phyloP scores from a whole-genome alignment of 495 filamentous ascomycete species.

The Xanthoparmelia taractica region DNA sequence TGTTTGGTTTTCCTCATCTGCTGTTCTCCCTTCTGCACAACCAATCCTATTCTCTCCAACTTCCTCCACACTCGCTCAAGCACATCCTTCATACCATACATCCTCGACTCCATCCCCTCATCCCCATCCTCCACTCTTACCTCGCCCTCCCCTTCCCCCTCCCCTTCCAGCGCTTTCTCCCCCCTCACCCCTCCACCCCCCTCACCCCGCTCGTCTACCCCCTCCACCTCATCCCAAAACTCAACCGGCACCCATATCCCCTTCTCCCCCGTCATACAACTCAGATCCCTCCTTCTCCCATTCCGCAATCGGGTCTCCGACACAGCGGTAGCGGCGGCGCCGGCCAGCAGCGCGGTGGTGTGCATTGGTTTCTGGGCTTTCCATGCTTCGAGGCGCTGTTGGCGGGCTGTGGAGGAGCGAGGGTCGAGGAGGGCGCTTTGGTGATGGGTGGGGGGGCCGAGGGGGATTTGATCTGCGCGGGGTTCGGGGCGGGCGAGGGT shows the following conservation, averaged over 20 bases:
- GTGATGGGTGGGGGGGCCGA: neutral
- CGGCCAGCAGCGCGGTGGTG: conserved; percentile 23
- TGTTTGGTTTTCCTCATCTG: neutral
- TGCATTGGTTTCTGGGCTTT: conserved; percentile 21
- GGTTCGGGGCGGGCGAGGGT: conserved; percentile 1
- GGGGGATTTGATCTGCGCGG: neutral
- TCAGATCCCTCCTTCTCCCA: conserved; percentile 3
- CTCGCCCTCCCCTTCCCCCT: neutral
- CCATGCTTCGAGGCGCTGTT: conserved; percentile 16
- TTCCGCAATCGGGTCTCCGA: neutral
- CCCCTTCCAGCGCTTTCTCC: neutral
- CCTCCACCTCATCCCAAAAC: conserved; percentile 3
- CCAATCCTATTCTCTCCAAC: neutral
- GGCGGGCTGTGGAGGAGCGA: neutral
- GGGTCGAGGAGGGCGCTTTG: neutral
- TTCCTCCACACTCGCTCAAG: neutral
- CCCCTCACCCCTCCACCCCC: neutral
- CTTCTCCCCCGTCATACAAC: conserved; percentile 6
- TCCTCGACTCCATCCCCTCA: neutral
- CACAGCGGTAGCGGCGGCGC: conserved; percentile 18
- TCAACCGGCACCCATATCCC: conserved; percentile 12
- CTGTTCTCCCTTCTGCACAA: neutral
- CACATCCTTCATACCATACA: neutral
- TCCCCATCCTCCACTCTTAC: neutral
- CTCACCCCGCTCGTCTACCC: neutral